These are phyloP conservation scores for Magnusiomyces tetraspermus DNA, from an alignment of 1,139 yeast species.

Conservation along the genomic window DNA sequence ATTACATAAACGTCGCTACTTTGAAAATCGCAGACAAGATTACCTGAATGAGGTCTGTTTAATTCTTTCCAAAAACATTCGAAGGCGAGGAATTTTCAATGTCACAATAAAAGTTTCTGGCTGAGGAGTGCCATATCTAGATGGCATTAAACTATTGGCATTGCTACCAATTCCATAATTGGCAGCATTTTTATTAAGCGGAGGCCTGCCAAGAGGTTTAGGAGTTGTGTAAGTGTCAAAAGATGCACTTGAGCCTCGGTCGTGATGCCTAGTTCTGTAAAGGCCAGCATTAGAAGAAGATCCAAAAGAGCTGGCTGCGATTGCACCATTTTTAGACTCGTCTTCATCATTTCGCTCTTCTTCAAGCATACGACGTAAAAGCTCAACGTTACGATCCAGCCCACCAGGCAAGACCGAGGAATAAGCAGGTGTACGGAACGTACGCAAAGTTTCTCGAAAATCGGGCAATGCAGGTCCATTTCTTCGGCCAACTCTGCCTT, in stretches of 20 bases:
- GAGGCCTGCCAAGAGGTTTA: too few species aligned
- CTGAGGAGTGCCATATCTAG: constrained; percentile 16
- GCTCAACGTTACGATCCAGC: constrained; percentile 41
- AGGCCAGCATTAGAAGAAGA: neutral
- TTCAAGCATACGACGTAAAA: constrained; percentile 23
- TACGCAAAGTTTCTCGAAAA: constrained; percentile 69
- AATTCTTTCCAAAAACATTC: constrained; percentile 14
- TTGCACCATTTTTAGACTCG: neutral
- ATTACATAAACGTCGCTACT: too few species aligned
- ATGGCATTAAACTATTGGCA: neutral
- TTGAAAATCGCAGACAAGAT: too few species aligned
- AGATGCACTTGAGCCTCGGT: too few species aligned
- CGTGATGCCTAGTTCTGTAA: constrained; percentile 7
- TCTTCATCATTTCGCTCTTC: constrained; percentile 15
- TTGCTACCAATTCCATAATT: too few species aligned
- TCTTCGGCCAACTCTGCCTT: constrained; percentile 59
- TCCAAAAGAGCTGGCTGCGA: too few species aligned
- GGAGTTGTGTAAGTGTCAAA: too few species aligned
- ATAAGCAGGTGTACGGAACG: constrained; percentile 82
- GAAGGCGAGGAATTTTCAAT: constrained; percentile 33
- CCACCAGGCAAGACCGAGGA: constrained; percentile 80
- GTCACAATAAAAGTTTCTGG: constrained; percentile 25
- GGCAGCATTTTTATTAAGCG: too few species aligned
- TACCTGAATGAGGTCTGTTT: neutral
- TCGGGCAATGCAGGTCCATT: constrained; percentile 67